Base-by-base conservation (phyloP, 2,329 filamentous ascomycete species). In the Corniculantispora saksenae region DNA sequence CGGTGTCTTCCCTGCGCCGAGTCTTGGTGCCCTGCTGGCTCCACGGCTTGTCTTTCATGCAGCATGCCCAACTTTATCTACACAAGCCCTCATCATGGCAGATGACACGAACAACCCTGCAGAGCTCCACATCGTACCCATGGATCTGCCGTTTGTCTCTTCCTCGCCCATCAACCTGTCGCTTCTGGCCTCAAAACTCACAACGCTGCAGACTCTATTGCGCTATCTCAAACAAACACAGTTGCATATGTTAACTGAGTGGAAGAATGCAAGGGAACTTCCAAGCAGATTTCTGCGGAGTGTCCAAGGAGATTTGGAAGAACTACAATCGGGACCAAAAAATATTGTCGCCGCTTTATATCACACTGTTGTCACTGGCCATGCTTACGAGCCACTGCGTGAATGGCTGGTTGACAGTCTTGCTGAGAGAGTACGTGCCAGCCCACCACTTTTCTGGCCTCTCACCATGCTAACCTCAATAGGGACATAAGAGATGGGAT, bases 401-500 rank as follows among this genome's bases (percentile, higher is more conserved):
- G 93, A 97, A 74, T 99, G 96, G 90, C 83, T 99, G 1, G 87
- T 94, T 5, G 93, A 97, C 72, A 91, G 91, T 69, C 80, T 97
- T 35, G 87, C 88, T 9, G 92, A 96, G 73, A 83, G 92, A 67
- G 92, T 94, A 81, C 72, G 85, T 1, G 12, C 35, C 23, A 29
- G 13, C n/a, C 12, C 25, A 12, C 32, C 43, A 12, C 19, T 61
- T 1, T 27, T 58, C 25, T 35, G 23, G 25, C n/a, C n/a, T 10
- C 32, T 10, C 32, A 5, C 32, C 32, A 10, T 32, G 12, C 58
- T 48, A 51, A 57, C 48, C 61, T 47, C 29, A 21, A 23, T 59
- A 95, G 90, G 93, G 93, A 0, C 92, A 97, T 71, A 97, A 97
- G 77, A 85, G 95, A 57, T 99, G 95, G 95, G 94, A 98, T 68